A percentile compares a stretch with the other conserved stretches of the same genome.
phyloP scores from a whole-genome alignment of 169 alveolate genomes.

The Sarcocystis neurona region DNA sequence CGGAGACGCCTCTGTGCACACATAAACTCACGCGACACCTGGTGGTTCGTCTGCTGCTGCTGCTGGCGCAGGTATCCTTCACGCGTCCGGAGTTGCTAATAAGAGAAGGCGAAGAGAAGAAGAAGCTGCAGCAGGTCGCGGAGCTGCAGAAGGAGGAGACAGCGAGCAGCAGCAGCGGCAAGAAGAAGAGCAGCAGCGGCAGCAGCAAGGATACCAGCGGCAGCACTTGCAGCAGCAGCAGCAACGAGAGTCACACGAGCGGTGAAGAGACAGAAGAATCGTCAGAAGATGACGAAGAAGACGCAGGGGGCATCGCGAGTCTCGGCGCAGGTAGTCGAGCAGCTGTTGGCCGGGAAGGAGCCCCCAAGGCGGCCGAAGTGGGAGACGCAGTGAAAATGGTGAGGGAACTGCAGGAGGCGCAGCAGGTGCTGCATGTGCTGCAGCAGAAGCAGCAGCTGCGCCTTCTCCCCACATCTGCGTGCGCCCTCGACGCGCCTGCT shows the following conservation, averaged over 20 bases:
- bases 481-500: background rate
- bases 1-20: too few relatives aligned
- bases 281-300: conserved; percentile 40
- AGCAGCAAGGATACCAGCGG: background rate
- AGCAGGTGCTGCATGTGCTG: background rate
- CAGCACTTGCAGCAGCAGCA: too few relatives aligned
- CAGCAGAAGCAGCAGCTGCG: conserved; percentile 21
- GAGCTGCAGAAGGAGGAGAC: background rate
- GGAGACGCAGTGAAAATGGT: conserved; percentile 87
- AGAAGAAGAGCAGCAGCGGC: conserved; percentile 7
- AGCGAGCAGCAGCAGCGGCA: background rate
- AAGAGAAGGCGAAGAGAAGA: conserved; percentile 14
- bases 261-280: conserved; percentile 42
- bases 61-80: conserved; percentile 20
- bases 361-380: background rate
- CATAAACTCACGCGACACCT: too few relatives aligned
- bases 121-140: background rate
- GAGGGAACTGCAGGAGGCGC: conserved; percentile 79
- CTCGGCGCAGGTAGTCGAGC: conserved; percentile 20
- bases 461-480: background rate
- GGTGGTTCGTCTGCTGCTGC: too few relatives aligned
- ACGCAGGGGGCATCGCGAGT: conserved; percentile 58
- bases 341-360: background rate
- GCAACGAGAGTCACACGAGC: background rate
- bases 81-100: conserved; percentile 27